Evolutionary conservation across 2,329 filamentous ascomycete species (phyloP).

Genomic region (Nigrograna mackinnonii): DNA sequence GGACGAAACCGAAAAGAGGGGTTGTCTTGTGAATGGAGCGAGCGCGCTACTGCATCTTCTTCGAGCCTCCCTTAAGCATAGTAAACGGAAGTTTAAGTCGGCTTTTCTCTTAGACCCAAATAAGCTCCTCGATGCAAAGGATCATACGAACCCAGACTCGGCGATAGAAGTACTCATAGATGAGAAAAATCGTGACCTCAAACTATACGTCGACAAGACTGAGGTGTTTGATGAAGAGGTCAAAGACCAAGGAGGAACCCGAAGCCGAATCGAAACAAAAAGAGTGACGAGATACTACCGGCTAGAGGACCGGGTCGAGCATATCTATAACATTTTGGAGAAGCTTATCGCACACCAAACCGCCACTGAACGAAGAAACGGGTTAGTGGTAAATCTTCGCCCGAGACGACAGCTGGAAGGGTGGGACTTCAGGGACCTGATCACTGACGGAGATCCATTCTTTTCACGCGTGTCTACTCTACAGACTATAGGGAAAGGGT

Average conservation of each 20-base stretch:
- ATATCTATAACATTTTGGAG: background rate
- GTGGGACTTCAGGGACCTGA: background rate
- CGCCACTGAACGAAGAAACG: background rate
- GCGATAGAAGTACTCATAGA: background rate
- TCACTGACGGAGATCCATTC: background rate
- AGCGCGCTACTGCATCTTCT: slow-evolving; percentile 8
- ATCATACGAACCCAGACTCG: slow-evolving; percentile 1
- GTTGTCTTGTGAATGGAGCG: slow-evolving; percentile 5
- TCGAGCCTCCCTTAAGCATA: too few relatives aligned
- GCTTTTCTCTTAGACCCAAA: too few relatives aligned
- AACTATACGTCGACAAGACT: background rate
- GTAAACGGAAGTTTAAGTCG: too few relatives aligned
- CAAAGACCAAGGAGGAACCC: too few relatives aligned
- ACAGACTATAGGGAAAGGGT: background rate
- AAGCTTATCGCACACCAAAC: background rate
- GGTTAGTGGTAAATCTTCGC: background rate
- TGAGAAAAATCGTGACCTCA: background rate
- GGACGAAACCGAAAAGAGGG: background rate
- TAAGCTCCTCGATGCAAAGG: too few relatives aligned
- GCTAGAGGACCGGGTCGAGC: background rate
- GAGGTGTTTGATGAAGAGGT: background rate
- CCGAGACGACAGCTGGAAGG: background rate
- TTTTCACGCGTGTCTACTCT: background rate
- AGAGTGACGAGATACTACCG: background rate
- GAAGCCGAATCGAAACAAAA: too few relatives aligned